Evolutionary conservation across 352 stramenopile genomes (phyloP).

Genomic region (Phytopythium delawarense): DNA sequence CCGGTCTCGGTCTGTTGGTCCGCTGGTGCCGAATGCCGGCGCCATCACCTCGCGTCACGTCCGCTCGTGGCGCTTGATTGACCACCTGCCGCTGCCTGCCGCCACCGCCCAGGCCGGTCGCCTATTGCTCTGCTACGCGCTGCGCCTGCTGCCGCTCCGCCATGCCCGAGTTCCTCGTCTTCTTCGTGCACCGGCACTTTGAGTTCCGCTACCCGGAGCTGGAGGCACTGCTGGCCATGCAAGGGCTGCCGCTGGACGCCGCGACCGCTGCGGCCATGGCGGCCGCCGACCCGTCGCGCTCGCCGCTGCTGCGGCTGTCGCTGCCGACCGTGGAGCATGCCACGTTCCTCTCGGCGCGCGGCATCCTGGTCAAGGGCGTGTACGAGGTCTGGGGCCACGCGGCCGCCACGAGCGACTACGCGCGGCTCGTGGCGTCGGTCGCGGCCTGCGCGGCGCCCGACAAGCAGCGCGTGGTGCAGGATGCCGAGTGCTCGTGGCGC

Average conservation of each 20-base stretch:
- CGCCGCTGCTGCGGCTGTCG: slow-evolving; percentile 57
- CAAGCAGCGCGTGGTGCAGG: slow-evolving; percentile 44
- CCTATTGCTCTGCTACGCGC: no score
- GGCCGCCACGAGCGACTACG: slow-evolving; percentile 27
- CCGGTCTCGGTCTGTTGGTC: no score
- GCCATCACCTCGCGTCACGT: no score
- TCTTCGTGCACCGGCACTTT: slow-evolving; percentile 82
- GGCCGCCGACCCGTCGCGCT: slow-evolving; percentile 39
- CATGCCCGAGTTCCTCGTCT: slow-evolving; percentile 75
- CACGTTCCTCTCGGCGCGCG: slow-evolving; percentile 75
- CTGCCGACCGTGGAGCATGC: slow-evolving; percentile 55
- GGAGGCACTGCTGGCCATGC: slow-evolving; percentile 65
- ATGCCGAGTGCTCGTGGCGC: slow-evolving; percentile 57
- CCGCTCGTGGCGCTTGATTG: no score
- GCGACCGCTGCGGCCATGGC: slow-evolving; percentile 14
- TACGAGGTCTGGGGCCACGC: slow-evolving; percentile 74
- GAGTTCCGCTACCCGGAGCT: slow-evolving; percentile 81
- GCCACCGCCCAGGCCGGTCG: no score
- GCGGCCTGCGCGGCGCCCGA: slow-evolving; percentile 22
- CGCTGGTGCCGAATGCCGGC: no score
- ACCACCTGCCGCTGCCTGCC: no score
- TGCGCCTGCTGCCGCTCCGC: not conserved
- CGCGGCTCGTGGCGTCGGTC: slow-evolving; percentile 45
- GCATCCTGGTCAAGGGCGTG: slow-evolving; percentile 79
- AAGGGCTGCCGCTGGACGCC: slow-evolving; percentile 31